Evolutionary conservation across 2,329 filamentous ascomycete species (phyloP).

Genomic region (Penicillium sp.): DNA sequence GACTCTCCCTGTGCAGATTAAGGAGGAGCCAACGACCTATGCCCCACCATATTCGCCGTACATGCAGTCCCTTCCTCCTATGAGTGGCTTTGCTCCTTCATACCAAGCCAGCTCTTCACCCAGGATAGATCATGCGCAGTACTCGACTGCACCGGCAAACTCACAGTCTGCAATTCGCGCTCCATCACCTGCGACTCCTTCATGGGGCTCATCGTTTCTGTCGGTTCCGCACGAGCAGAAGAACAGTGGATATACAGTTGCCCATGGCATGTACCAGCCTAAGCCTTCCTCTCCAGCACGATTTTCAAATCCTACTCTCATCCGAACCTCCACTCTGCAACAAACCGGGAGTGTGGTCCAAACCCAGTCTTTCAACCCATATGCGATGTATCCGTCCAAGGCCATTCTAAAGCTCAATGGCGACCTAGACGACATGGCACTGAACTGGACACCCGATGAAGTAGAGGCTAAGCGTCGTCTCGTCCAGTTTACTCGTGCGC

Average conservation of each 20-base stretch:
- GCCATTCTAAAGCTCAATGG: constrained; percentile 84
- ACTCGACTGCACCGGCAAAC: constrained; percentile 44
- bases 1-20: constrained; percentile 54
- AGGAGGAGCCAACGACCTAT: constrained; percentile 57
- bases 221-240: constrained; percentile 51
- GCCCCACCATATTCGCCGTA: constrained; percentile 59
- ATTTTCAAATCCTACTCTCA: constrained; percentile 62
- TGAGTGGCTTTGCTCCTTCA: constrained; percentile 45
- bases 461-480: constrained; percentile 78
- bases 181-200: constrained; percentile 54
- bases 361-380: constrained; percentile 71
- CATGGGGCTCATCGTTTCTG: constrained; percentile 55
- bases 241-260: constrained; percentile 48
- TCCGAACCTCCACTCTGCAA: constrained; percentile 70
- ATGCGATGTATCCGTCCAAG: constrained; percentile 81
- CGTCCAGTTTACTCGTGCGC: constrained; percentile 84
- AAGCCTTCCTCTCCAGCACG: constrained; percentile 52
- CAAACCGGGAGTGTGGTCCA: constrained; percentile 56
- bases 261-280: constrained; percentile 41
- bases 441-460: constrained; percentile 83
- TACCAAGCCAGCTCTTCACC: constrained; percentile 46
- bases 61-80: constrained; percentile 53
- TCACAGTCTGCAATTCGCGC: constrained; percentile 52
- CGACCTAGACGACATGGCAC: constrained; percentile 81
- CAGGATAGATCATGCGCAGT: constrained; percentile 48